Percentiles rank a stretch among this genome's conserved stretches.
Conservation (phyloP, 78 protist species). For the Protostelium mycophagum region DNA sequence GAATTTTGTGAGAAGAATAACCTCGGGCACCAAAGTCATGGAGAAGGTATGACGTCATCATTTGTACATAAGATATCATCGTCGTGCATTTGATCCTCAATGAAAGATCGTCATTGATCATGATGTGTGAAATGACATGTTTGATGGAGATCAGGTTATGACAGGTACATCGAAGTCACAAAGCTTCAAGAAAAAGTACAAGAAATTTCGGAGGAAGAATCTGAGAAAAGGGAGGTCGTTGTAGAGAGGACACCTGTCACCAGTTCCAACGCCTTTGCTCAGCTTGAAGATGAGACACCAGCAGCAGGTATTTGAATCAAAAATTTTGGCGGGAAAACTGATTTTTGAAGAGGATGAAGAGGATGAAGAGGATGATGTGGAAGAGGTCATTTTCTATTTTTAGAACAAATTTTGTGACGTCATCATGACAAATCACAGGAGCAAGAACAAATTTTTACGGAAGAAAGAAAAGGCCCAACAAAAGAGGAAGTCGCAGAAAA, state of each 20-base stretch:
- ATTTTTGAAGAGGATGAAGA: neutral
- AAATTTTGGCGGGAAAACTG: too few species aligned
- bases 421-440: neutral
- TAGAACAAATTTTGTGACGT: neutral
- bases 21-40: conserved; percentile 32
- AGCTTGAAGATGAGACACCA: neutral
- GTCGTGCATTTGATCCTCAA: too few species aligned
- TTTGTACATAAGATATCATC: too few species aligned
- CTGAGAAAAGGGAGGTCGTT: neutral
- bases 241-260: neutral
- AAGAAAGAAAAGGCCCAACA: neutral
- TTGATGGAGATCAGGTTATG: neutral
- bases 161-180: neutral
- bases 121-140: too few species aligned
- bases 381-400: too few species aligned
- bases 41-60: too few species aligned
- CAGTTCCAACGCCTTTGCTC: neutral
- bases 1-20: conserved; percentile 34
- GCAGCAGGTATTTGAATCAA: too few species aligned
- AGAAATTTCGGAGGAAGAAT: neutral
- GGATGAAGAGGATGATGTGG: neutral
- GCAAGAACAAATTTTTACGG: neutral
- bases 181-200: neutral
- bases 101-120: neutral
- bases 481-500: neutral